phyloP scores from a whole-genome alignment of 208 protist genomes.

The Leptomonas pyrrhocoris region DNA sequence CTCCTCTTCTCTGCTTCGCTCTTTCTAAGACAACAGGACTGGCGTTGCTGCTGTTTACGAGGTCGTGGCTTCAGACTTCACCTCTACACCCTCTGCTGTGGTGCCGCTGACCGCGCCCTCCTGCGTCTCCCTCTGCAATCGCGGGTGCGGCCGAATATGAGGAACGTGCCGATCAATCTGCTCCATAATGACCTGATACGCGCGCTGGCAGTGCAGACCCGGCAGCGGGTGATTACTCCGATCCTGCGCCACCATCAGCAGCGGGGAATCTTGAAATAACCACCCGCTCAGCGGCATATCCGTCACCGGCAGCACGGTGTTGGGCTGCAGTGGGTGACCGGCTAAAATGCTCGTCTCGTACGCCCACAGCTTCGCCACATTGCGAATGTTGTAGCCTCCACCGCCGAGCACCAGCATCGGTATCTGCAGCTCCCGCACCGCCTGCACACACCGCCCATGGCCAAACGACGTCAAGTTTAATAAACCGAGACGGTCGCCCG shows the following conservation, averaged over 20 bases:
- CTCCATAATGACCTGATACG: conserved; percentile 65
- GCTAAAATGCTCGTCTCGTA: conserved; percentile 90
- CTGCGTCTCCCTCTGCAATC: conserved; percentile 2
- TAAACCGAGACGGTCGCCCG: conserved; percentile 96
- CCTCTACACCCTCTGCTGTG: not conserved
- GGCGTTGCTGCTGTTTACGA: not conserved
- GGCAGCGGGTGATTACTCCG: conserved; percentile 67
- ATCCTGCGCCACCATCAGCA: conserved; percentile 79
- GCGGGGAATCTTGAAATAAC: conserved; percentile 80
- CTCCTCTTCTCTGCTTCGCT: too few species aligned
- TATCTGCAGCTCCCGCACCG: conserved; percentile 92
- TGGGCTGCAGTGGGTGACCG: conserved; percentile 66
- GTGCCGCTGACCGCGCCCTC: not conserved
- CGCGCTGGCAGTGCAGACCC: conserved; percentile 68
- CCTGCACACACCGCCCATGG: conserved; percentile 95
- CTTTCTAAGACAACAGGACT: not conserved
- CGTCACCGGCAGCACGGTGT: conserved; percentile 63
- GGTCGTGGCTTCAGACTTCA: not conserved
- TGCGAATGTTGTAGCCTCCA: conserved; percentile 99
- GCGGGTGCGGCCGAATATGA: conserved; percentile 53
- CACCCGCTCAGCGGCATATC: conserved; percentile 80
- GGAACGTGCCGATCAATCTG: conserved; percentile 77
- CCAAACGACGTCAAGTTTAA: conserved; percentile 94
- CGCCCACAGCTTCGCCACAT: conserved; percentile 99
- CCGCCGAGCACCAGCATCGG: conserved; percentile 98